Conservation (phyloP, 148 eudicot genomes). For the Polygonum aviculare region DNA sequence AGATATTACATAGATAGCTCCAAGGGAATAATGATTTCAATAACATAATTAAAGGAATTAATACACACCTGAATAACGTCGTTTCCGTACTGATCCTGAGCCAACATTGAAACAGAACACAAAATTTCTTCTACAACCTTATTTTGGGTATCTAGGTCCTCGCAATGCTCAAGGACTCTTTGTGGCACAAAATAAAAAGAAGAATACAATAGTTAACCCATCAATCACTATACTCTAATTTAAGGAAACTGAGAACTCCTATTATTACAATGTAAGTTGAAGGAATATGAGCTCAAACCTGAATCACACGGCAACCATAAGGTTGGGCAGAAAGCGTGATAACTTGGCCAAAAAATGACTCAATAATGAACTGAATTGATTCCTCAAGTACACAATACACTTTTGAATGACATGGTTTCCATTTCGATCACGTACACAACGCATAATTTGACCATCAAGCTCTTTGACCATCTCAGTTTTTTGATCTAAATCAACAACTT, state of each 20-base stretch:
- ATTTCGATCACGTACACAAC: conserved; percentile 98
- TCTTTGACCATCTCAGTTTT: conserved; percentile 91
- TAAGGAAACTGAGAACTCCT: neutral
- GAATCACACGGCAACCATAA: conserved; percentile 97
- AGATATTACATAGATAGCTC: neutral
- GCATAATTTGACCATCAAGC: conserved; percentile 90
- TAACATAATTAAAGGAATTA: neutral
- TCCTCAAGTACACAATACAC: conserved; percentile 95
- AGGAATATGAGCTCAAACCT: conserved; percentile 35
- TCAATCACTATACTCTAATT: neutral
- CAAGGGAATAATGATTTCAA: neutral
- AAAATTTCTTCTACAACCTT: conserved; percentile 91
- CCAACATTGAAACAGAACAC: conserved; percentile 77
- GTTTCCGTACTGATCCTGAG: conserved; percentile 98
- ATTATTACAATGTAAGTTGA: too few relatives aligned
- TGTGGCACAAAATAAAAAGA: conserved; percentile 21
- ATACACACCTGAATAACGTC: conserved; percentile 89
- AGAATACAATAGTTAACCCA: neutral
- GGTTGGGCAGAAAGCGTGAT: conserved; percentile 94
- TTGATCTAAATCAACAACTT: conserved; percentile 96
- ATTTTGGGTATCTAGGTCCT: conserved; percentile 63
- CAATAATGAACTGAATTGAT: conserved; percentile 72
- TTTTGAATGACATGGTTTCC: conserved; percentile 98
- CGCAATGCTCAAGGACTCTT: conserved; percentile 93
- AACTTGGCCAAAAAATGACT: conserved; percentile 89